Evolutionary conservation across 441 rosid genomes (phyloP).

Genomic region (Lepidium campestre): DNA sequence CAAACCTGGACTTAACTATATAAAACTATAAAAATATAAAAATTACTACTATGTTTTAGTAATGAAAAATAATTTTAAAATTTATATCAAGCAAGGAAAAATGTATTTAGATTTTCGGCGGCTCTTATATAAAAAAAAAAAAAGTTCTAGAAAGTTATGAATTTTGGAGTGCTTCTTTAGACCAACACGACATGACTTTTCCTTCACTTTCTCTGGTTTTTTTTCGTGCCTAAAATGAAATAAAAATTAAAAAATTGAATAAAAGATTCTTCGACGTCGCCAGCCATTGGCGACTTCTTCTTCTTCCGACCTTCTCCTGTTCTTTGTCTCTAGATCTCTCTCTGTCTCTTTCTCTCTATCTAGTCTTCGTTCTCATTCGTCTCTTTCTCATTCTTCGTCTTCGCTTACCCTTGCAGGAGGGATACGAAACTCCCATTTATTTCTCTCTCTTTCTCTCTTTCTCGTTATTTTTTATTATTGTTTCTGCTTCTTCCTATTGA

Average conservation of each 20-base stretch:
- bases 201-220: conserved; percentile 10
- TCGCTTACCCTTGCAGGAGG: not conserved
- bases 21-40: no score
- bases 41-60: no score
- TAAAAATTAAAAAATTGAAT: not conserved
- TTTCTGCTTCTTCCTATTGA: conserved; percentile 11
- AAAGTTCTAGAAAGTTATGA: conserved; percentile 10
- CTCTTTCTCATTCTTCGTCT: conserved; percentile 17
- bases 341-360: not conserved
- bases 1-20: no score
- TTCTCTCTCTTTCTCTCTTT: not conserved
- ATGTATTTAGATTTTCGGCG: not conserved
- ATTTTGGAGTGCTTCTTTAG: conserved; percentile 9
- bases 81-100: no score
- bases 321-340: conserved; percentile 23
- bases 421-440: not conserved
- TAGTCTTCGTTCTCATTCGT: conserved; percentile 15
- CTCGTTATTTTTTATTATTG: not conserved
- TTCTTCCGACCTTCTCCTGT: conserved; percentile 8
- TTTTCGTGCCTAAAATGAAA: not conserved
- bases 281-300: conserved; percentile 30
- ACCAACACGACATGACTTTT: conserved; percentile 27
- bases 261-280: conserved; percentile 26
- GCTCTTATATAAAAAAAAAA: not conserved
- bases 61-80: no score